Evolutionary conservation across 2,329 filamentous ascomycete genomes (phyloP), one percentile per base, ranked within the genome.

Genomic region (Dryadomyces quercus-mongolicae): DNA sequence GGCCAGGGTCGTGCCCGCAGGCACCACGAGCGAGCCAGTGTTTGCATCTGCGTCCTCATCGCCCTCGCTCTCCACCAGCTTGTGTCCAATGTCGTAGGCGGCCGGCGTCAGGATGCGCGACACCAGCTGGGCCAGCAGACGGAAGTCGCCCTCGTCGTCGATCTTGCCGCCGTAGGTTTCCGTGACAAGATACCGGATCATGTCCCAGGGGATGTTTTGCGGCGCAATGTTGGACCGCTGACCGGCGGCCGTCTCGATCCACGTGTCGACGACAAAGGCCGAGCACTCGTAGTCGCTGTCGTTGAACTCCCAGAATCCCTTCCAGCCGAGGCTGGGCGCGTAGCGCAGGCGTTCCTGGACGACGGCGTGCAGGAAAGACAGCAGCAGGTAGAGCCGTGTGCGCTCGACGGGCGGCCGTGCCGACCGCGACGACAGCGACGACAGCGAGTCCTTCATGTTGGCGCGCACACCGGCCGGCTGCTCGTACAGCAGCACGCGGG

Each of bases 221-320:
- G 93, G 93, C 2, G 91, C 89, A 61, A 98, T 84, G 67, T 98
- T 98, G 57, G 89, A 92, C 56, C 93, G 85, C 60, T 86, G 89
- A 61, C 86, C 82, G 2, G 92, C 87, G 36, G 88, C 82, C 5
- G 76, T 76, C 62, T 96, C 89, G 59, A 96, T 78, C 93, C 93
- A 98, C 36, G 86, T 88, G 66, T 98, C 93, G 61, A 97, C 89
- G 60, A 98, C 94, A 68, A 88, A 93, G 54, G 89, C 88, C 48
- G 88, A 95, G 71, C 93, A 98, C 77, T 98, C 92, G 70, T 97
- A 97, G 71, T 98, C 93, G 62, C 91, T 95, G 70, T 98, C 94
- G 67, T 98, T 98, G 70, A 98, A 98, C 70, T 98, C 94, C 93
- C 94, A 98, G 77, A 96, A 95, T 53, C 90, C 89, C 74, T 95